phyloP scores from a whole-genome alignment of 2,329 filamentous ascomycete species.

The Aspergillus ruber region DNA sequence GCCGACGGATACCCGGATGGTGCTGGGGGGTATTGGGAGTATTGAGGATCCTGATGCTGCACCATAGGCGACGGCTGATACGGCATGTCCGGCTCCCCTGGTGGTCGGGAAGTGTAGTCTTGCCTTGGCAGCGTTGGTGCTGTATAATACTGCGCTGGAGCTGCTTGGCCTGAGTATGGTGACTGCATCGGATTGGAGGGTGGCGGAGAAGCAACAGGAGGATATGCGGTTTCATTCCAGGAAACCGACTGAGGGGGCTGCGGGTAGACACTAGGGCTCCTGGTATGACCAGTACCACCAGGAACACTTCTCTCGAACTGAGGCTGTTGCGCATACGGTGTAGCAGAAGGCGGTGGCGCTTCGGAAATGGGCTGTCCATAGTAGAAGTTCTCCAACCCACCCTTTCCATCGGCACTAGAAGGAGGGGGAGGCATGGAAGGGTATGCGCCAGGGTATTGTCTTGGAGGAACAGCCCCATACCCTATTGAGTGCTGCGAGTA shows the following conservation, averaged over 20 bases:
- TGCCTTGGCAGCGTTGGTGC: slow-evolving; percentile 9
- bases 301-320: slow-evolving; percentile 19
- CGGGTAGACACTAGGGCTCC: slow-evolving; percentile 17
- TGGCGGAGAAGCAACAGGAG: slow-evolving; percentile 15
- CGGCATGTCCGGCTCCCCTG: slow-evolving; percentile 9
- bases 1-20: slow-evolving; percentile 9
- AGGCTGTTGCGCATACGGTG: slow-evolving; percentile 42
- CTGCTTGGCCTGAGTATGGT: slow-evolving; percentile 9
- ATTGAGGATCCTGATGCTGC: slow-evolving; percentile 16
- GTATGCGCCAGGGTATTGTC: slow-evolving; percentile 58
- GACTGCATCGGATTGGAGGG: slow-evolving; percentile 10
- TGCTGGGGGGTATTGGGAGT: slow-evolving; percentile 5
- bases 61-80: slow-evolving; percentile 16
- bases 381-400: slow-evolving; percentile 74
- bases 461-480: slow-evolving; percentile 46
- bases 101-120: slow-evolving; percentile 12
- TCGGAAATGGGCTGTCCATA: slow-evolving; percentile 54
- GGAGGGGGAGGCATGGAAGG: slow-evolving; percentile 58
- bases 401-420: slow-evolving; percentile 36
- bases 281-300: slow-evolving; percentile 7
- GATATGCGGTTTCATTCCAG: slow-evolving; percentile 17
- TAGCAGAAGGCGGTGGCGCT: slow-evolving; percentile 45
- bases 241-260: slow-evolving; percentile 10
- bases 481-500: slow-evolving; percentile 75
- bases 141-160: slow-evolving; percentile 14